Evolutionary conservation across 345 rosid genomes (phyloP), one percentile per base, ranked within the genome.

Genomic region (Fremontodendron californicum): DNA sequence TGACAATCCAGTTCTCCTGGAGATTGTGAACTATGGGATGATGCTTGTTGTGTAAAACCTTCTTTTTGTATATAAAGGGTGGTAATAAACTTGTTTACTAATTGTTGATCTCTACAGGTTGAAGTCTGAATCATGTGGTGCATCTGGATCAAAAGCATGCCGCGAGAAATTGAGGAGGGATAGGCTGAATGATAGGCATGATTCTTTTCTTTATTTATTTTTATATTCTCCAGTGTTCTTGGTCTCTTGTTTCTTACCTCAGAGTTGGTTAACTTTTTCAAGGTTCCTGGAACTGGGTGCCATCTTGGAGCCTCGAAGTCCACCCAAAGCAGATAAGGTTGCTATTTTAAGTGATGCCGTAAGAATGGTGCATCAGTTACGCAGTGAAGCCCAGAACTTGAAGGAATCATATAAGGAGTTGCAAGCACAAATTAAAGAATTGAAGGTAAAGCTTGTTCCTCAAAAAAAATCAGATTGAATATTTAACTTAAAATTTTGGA

Each of bases 101-200:
- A 25, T 68, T 10, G 19, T 16, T 48, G 1, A 29, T 66, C 27
- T 49, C 33, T 58, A 80, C 79, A 88, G 90, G 89, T 77, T 76
- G 69, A 81, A 90, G 82, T 69, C 89, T 67, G 87, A 88, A 78
- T 60, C 93, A 46, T 88, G 88, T 57, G 77, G 88, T 76, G 84
- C 81, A 35, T 82, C 93, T 60, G 86, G 94, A 90, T 93, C 98
- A 29, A 94, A 94, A 79, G 98, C 98, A 48, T 91, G 98, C 79
- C 86, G 98, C 86, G n/a, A 94, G 90, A 94, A 94, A 88, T 72
- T 86, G 91, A 95, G 98, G 15, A 88, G 98, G 69, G 97, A 93
- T 82, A 89, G 84, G 82, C 90, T 94, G 67, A 94, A 94, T 77
- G 98, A 94, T 89, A 94, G 90, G 98, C 91, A 87, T 46, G 79